Base-by-base conservation (phyloP, 2,329 filamentous ascomycete genomes). In the Colletotrichum nymphaeae region DNA sequence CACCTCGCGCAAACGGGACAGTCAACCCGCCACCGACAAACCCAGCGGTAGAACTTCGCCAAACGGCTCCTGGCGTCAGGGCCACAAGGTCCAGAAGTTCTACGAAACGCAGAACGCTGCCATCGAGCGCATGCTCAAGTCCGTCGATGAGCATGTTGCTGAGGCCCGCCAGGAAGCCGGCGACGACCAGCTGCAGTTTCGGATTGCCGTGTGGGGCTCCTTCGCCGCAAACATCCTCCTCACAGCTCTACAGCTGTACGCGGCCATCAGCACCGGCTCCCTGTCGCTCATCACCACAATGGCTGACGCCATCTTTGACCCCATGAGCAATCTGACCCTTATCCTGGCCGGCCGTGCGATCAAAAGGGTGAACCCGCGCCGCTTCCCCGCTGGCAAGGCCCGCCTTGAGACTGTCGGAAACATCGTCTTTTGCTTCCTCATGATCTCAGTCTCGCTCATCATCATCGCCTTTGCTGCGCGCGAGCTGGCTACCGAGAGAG, bases 281-380 rank as follows among this genome's bases (percentile, higher is more conserved):
- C 89, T 98, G 49, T 98, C 96, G 4, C 91, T 99, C 63, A 98
- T 98, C 85, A 98, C 97, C n/a, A 98, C 96, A 74, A 97, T 97
- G 94, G 96, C 95, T n/a, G 96, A 99, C 83, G 92, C 95, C 69
- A 88, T 98, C 76, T 98, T 98, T 84, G 96, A 98, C 80, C 96
- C 95, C 9, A 81, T 97, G 79, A 96, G 93, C 79, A 98, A 98
- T 80, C 82, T 98, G 68, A 96, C 94, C 0, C 88, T 98, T 22
- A 95, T 98, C 70, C 83, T 98, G 46, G 94, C 93, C 75, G 93
- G 95, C 82, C 94, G 96, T 62, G 95, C 96, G 63, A 94, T 98
- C 76, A 93, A 93, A 78, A 91, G 90, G 63, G 96, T 98, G 57
- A 95, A 98, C 78, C 90, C 94, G 1, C 91, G 92, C 67, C 93